Evolutionary conservation across 495 filamentous ascomycete species (phyloP), one percentile per base, ranked within the genome.

Genomic region (Neurospora sp.): DNA sequence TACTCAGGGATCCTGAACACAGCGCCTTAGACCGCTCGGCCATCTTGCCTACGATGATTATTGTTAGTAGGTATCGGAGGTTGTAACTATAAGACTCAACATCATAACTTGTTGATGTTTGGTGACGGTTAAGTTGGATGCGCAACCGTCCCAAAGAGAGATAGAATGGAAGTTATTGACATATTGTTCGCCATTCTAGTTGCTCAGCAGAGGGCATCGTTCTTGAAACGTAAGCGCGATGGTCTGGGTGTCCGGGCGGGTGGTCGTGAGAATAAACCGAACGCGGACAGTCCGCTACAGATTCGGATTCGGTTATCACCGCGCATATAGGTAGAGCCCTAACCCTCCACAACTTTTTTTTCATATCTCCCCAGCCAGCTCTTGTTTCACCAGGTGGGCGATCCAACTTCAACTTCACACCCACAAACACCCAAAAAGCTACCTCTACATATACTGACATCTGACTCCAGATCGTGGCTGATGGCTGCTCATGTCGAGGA

Each of bases 1-100:
- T 61, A 27, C 27, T 61, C 22, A 61, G 22, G 6, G 2, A 61
- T 27, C 53, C 53, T 61, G 53, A 61, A 61, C 53, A 61, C 53
- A 66, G 53, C 53, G 53, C 53, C 53, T 66, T 66, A 66, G 53
- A 66, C 53, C 53, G 53, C 53, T 66, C 53, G 53, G 53, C 53
- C 53, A 66, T 66, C 53, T 66, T 66, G 53, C 53, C 53, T 9
- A 3, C 4, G 5, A 35, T 1, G 1, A 35, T 66, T 66, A 35
- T 66, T 66, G 14, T 35, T 35, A 66, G 14, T 66, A 0, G 1
- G 0, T 12, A 0, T 0, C 7, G 0, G 3, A 53, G 0, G 6
- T 1, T 18, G 5, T 7, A n/a, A 1, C 20, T 61, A 61, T 61
- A 61, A 31, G 11, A 3, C 4, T 42, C 35, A 37, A 37, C 35